phyloP scores from a whole-genome alignment of 805 yeast species.

The Osmozyma mogii region DNA sequence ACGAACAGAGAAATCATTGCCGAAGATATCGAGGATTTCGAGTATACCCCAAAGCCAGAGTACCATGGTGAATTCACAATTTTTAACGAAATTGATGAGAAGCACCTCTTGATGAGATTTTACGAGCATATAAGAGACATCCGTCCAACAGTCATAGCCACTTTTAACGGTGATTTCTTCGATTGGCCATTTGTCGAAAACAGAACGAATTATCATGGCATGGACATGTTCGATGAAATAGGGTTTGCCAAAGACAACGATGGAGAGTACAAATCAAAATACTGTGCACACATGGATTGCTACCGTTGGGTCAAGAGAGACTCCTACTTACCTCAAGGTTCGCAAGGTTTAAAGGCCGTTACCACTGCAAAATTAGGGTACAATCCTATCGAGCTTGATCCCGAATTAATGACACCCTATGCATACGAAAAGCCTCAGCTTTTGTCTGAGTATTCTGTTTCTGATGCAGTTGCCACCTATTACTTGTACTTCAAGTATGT shows the following conservation, averaged over 20 bases:
- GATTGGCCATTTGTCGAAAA: constrained; percentile 99
- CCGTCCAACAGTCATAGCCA: constrained; percentile 93
- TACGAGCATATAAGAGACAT: constrained; percentile 87
- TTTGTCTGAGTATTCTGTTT: constrained; percentile 92
- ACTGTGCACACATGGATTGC: constrained; percentile 97
- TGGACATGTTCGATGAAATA: constrained; percentile 85
- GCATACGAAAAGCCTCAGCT: constrained; percentile 91
- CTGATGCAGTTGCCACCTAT: constrained; percentile 98
- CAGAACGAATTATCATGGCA: constrained; percentile 73
- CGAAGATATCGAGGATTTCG: constrained; percentile 93
- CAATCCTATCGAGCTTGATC: constrained; percentile 93
- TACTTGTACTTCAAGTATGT: constrained; percentile 93
- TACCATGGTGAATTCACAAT: constrained; percentile 85
- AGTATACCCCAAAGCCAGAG: constrained; percentile 95
- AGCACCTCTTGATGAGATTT: constrained; percentile 62
- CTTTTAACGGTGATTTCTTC: constrained; percentile 96
- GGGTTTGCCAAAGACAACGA: constrained; percentile 88
- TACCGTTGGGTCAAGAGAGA: constrained; percentile 97
- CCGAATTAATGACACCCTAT: constrained; percentile 96
- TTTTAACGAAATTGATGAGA: constrained; percentile 84
- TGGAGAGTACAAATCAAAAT: constrained; percentile 86
- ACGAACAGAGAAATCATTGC: constrained; percentile 92
- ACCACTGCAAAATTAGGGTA: constrained; percentile 93
- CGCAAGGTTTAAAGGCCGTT: constrained; percentile 96
- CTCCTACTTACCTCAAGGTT: constrained; percentile 94